These are phyloP conservation scores for Auricularia heimuer DNA, from an alignment of 768 basidiomycete species.

Conservation along the genomic window DNA sequence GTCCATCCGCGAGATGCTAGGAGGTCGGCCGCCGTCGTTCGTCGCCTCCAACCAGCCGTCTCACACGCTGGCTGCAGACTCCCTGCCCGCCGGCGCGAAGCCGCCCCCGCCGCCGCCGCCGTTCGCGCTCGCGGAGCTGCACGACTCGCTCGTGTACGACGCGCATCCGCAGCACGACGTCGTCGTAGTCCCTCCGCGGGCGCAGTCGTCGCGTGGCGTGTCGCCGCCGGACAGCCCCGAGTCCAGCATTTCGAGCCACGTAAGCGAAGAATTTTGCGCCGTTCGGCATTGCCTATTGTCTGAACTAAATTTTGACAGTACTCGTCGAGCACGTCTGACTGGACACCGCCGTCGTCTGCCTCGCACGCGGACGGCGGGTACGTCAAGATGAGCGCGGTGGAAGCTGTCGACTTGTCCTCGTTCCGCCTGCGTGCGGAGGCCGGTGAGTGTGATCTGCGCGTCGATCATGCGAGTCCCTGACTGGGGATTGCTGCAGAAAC, in stretches of 20 bases:
- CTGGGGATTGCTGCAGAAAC: neutral
- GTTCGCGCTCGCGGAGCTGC: conserved; percentile 5
- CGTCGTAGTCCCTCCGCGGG: neutral
- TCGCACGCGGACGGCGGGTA: neutral
- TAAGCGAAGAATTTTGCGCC: neutral
- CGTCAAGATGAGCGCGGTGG: neutral
- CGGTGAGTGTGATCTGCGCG: neutral
- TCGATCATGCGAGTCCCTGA: neutral
- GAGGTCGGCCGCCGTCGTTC: conserved; percentile 2
- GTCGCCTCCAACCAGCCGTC: neutral
- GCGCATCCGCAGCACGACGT: neutral
- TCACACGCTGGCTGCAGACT: neutral
- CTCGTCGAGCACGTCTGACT: neutral
- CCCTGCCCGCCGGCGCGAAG: too few species aligned
- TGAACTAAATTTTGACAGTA: neutral
- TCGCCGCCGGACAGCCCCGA: neutral
- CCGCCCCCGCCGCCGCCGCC: neutral
- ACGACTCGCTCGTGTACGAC: neutral
- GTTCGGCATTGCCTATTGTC: neutral
- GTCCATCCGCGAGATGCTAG: conserved; percentile 8
- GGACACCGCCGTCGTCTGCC: neutral
- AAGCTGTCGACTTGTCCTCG: neutral
- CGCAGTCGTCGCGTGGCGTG: neutral
- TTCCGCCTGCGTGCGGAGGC: neutral
- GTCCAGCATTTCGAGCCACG: neutral